Evolutionary conservation across 1,139 yeast genomes (phyloP).

Genomic region (Magnusiomyces clavatus): DNA sequence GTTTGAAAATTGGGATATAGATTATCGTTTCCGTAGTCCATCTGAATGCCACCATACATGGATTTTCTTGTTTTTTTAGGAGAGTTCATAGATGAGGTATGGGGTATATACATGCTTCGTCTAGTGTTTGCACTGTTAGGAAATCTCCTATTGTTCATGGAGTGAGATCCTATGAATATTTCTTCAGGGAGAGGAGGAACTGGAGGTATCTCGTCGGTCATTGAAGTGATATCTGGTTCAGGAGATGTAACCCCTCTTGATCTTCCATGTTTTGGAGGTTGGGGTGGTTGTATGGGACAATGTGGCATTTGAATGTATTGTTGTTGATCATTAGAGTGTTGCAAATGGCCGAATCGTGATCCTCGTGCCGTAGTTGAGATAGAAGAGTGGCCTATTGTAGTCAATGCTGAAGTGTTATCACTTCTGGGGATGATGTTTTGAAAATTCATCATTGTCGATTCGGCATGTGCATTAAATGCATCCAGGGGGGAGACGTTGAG

Average conservation of each 20-base stretch:
- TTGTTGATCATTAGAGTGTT: not conserved
- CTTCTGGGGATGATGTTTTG: not conserved
- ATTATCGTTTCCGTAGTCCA: not conserved
- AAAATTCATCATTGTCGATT: not conserved
- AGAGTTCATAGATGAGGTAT: not conserved
- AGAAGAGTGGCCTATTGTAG: not conserved
- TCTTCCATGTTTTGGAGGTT: not conserved
- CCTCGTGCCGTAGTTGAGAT: no score
- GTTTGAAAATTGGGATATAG: no score
- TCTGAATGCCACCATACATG: not conserved
- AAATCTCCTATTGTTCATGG: not conserved
- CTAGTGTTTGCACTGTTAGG: not conserved
- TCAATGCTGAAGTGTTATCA: not conserved
- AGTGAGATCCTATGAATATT: slow-evolving; percentile 7
- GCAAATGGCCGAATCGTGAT: not conserved
- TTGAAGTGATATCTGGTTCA: slow-evolving; percentile 7
- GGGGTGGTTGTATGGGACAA: not conserved
- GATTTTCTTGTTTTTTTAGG: not conserved
- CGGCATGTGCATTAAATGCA: no score
- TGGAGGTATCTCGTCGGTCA: slow-evolving; percentile 13
- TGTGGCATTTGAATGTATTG: not conserved
- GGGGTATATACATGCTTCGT: not conserved
- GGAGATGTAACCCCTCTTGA: slow-evolving; percentile 6
- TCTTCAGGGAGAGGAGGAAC: slow-evolving; percentile 15
- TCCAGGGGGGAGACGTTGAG: no score